Evolutionary conservation across 768 basidiomycete genomes (phyloP), one percentile per base, ranked within the genome.

Genomic region (Amanita fuliginea): DNA sequence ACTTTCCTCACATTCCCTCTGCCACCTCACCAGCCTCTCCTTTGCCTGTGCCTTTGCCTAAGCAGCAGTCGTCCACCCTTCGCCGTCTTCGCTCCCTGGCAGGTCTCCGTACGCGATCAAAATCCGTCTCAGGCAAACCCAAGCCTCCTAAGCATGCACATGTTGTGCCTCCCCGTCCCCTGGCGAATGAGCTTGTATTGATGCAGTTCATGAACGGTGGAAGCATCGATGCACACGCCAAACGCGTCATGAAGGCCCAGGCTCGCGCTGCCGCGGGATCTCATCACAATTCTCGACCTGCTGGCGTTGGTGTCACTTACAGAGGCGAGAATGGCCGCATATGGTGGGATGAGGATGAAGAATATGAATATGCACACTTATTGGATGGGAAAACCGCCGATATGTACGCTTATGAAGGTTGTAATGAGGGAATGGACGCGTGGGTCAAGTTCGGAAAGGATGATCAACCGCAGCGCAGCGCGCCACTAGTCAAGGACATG

Each of bases 261-360:
- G 81, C 80, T 14, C 74, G 69, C 57, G 68, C 69, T 1, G 64
- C 64, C 1, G 67, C 65, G 0, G 59, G 60, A 3, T 51, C 59
- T 9, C 47, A 42, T 28, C 21, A 36, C 36, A 47, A 37, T 16
- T 55, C 60, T 6, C 58, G 54, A 5, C 34, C 43, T 13, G 47
- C 58, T 16, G 64, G 67, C 8, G 75, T 77, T 10, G 70, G 67
- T 1, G 79, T 74, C 43, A 74, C 81, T 3, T 75, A 76, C 62
- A 70, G 78, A 14, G 83, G 86, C 49, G 78, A 64, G 0, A 67
- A 72, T 21, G 83, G 82, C 19, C 75, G 77, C 0, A 46, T 86
- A 11, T 87, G 84, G 82, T 73, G 75, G 69, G 85, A 87, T 55
- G 75, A 73, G 47, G 81, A 83, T 9, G 85, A 87, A 60, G 76